Conservation (phyloP, 352 stramenopile species). For the Globisporangium nodosum region DNA sequence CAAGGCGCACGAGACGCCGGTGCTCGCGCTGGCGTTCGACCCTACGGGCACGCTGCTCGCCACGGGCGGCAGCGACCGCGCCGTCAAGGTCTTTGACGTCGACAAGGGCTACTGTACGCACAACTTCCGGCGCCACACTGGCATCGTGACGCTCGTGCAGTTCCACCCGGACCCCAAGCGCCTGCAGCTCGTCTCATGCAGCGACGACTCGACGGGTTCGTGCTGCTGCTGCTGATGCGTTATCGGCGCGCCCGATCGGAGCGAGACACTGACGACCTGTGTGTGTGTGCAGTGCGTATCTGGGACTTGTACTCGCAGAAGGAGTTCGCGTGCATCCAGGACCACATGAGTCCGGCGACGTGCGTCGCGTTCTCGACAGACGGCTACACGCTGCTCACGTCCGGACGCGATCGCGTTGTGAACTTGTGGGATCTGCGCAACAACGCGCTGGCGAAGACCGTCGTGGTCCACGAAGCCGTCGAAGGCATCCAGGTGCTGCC, state of each 20-base stretch:
- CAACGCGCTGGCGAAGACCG: conserved; percentile 86
- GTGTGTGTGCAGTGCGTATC: conserved; percentile 34
- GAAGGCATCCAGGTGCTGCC: conserved; percentile 91
- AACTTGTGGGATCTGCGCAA: conserved; percentile 88
- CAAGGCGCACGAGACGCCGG: conserved; percentile 70
- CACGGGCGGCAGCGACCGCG: conserved; percentile 94
- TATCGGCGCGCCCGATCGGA: no score
- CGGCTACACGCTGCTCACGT: conserved; percentile 82
- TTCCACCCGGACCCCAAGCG: conserved; percentile 72
- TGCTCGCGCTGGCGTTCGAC: conserved; percentile 87
- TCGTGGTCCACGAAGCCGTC: conserved; percentile 94
- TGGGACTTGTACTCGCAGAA: conserved; percentile 85
- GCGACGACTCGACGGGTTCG: conserved; percentile 53
- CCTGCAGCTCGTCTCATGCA: conserved; percentile 70
- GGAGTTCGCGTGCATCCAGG: conserved; percentile 85
- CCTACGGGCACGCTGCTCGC: conserved; percentile 90
- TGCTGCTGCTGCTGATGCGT: no score
- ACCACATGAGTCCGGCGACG: conserved; percentile 95
- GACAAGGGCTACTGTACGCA: conserved; percentile 92
- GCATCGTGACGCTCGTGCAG: conserved; percentile 84
- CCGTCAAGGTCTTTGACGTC: conserved; percentile 93
- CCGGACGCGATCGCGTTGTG: conserved; percentile 91
- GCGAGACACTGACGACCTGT: neutral
- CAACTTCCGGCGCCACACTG: conserved; percentile 87
- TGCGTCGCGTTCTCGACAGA: conserved; percentile 89